Evolutionary conservation across 202 grass and related monocot genomes (phyloP), one percentile per base, ranked within the genome.

Genomic region (Setaria viridis): DNA sequence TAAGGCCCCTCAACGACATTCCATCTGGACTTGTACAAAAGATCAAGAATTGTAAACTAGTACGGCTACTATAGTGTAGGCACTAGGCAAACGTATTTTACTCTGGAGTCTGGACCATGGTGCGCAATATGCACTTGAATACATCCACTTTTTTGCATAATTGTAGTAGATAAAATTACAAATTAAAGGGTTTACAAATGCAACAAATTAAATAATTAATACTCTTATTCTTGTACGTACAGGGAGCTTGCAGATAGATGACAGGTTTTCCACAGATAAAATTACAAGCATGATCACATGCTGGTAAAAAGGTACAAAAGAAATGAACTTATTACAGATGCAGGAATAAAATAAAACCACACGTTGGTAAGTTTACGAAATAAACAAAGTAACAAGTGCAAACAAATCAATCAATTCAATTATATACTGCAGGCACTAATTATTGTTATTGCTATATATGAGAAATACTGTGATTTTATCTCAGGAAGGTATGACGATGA

Each of bases 1-100:
- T 13, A 34, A 62, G 67, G 84, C 19, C 62, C 15, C 66, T 62
- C 11, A 58, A 62, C 84, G 79, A 69, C 80, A 91, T 84, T 80
- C 85, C 80, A 39, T 68, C 53, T 74, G 43, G 53, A 51, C 69
- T 20, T 51, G 78, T 85, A 6, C 73, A 78, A 35, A 51, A 57
- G 34, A n/a, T 48, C 70, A 67, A 69, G 51, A 43, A 11, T 37
- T 37, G 48, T n/a, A 76, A 33, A 60, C 25, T 30, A 58, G 16
- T 66, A 37, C 4, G 8, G 59, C 3, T 32, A 63, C 60, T 63
- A 32, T 3, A 5, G 3, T 2, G 12, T 16, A 34, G 65, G 25
- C 25, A 25, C 25, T 57, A 50, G 20, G 9, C 58, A 56, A 64
- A 4, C 17, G 33, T 59, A 30, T 34, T 77, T 71, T 54, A 62